Percentiles rank a stretch among this genome's conserved stretches.
Conservation (phyloP, 2,329 filamentous ascomycete genomes). For the Aspergillus niger region DNA sequence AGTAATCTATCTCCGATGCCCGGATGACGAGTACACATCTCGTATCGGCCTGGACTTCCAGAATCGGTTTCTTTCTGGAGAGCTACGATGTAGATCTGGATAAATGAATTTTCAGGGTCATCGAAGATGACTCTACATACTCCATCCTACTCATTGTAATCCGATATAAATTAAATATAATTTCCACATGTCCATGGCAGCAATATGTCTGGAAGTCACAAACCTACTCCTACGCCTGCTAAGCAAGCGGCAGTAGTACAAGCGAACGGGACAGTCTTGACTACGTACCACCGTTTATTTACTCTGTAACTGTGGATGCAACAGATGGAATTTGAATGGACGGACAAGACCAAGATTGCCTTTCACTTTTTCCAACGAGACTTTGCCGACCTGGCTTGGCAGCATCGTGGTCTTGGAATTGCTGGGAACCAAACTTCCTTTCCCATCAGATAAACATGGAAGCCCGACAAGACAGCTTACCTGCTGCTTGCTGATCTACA, state of each 20-base stretch:
- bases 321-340: background rate
- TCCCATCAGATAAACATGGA: background rate
- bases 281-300: background rate
- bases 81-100: background rate
- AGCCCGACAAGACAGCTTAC: background rate
- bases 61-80: background rate
- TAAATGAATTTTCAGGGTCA: background rate
- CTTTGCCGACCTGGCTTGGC: conserved; percentile 15
- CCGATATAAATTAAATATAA: too few species aligned
- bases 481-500: background rate
- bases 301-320: conserved; percentile 2
- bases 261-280: background rate
- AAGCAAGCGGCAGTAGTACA: background rate
- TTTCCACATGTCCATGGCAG: too few species aligned
- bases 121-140: too few species aligned
- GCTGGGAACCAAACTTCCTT: background rate
- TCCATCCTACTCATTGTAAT: too few species aligned
- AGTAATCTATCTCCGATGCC: background rate
- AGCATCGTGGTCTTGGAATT: background rate
- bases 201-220: too few species aligned
- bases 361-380: background rate
- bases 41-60: background rate
- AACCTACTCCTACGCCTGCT: too few species aligned
- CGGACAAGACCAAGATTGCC: background rate
- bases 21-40: background rate